These are phyloP conservation scores for Lachnellula suecica DNA, from an alignment of 2,329 filamentous ascomycete species.

Conservation along the genomic window DNA sequence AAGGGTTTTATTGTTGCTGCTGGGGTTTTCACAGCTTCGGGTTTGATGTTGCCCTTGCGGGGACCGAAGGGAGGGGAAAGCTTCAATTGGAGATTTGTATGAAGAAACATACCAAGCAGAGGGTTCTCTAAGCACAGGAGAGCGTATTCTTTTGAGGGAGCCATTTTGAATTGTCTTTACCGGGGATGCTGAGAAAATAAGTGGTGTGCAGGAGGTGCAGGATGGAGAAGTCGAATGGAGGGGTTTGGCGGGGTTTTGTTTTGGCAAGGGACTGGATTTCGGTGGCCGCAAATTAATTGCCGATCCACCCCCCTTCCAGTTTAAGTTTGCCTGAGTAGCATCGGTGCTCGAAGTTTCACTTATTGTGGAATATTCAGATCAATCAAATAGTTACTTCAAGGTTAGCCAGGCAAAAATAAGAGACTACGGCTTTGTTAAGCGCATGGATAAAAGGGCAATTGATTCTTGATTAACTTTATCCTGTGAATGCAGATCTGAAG, in stretches of 20 bases:
- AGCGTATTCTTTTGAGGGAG: conserved; percentile 75
- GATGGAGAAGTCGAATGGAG: conserved; percentile 9
- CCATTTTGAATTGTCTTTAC: conserved; percentile 55
- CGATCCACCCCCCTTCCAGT: too few relatives aligned
- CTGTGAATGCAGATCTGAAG: too few relatives aligned
- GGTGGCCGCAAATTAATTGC: background rate
- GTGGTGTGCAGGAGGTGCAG: conserved; percentile 4
- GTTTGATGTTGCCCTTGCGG: background rate
- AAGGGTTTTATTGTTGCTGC: background rate
- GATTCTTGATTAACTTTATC: too few relatives aligned
- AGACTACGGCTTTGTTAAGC: too few relatives aligned
- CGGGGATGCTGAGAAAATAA: too few relatives aligned
- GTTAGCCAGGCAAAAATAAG: too few relatives aligned
- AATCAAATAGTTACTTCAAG: too few relatives aligned
- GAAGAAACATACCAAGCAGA: conserved; percentile 70
- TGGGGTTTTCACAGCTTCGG: background rate
- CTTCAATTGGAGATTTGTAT: background rate
- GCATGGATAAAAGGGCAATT: too few relatives aligned
- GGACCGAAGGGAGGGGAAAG: background rate
- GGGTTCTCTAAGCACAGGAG: conserved; percentile 97
- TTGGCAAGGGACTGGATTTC: background rate
- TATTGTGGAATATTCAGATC: background rate
- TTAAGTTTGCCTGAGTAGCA: too few relatives aligned
- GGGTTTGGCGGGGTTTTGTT: conserved; percentile 19
- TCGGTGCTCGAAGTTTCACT: background rate